phyloP scores from a whole-genome alignment of 495 filamentous ascomycete species.

The Tricharina praecox region DNA sequence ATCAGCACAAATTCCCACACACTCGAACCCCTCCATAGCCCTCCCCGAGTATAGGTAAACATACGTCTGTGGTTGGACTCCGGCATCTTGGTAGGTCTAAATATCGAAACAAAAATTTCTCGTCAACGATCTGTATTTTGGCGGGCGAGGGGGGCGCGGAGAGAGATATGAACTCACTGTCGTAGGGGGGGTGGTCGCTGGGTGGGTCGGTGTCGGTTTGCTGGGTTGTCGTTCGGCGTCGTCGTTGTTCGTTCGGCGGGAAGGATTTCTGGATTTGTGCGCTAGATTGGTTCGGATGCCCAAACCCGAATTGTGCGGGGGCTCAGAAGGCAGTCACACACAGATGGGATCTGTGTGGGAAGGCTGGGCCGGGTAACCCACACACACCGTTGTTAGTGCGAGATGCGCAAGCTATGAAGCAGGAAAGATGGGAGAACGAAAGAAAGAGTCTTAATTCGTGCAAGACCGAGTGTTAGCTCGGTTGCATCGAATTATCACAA shows the following conservation, averaged over 20 bases:
- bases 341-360: neutral
- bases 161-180: constrained; percentile 1
- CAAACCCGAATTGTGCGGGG: neutral
- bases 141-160: neutral
- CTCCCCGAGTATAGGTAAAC: neutral
- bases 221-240: neutral
- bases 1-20: constrained; percentile 9
- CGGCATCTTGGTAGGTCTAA: constrained; percentile 16
- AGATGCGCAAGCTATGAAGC: too few relatives aligned
- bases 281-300: neutral
- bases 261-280: neutral
- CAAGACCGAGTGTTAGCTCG: too few relatives aligned
- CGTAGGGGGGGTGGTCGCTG: constrained; percentile 1
- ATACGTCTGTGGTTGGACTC: constrained; percentile 24
- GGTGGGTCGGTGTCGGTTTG: neutral
- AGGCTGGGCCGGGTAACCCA: neutral
- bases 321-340: neutral
- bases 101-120: neutral
- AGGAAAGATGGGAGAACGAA: too few relatives aligned
- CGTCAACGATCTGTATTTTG: neutral
- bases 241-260: neutral
- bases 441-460: too few relatives aligned
- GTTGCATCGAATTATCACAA: too few relatives aligned
- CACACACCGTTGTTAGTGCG: too few relatives aligned
- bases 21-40: neutral